Base-by-base conservation (phyloP, 106 monocot species). In the Vanilla planifolia region DNA sequence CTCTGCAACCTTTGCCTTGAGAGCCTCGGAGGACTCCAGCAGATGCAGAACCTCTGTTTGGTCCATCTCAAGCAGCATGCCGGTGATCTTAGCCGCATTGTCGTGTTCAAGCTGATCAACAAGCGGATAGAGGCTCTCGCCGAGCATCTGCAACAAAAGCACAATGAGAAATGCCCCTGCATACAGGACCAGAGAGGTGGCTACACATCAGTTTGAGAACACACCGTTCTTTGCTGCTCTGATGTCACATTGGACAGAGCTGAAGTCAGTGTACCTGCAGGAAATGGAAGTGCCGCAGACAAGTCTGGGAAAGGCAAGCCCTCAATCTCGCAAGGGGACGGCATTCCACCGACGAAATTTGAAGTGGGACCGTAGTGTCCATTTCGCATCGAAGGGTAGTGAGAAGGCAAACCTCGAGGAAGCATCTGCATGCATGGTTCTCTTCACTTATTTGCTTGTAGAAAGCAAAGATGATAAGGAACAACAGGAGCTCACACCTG, bases 341-440 rank as follows among this genome's bases (percentile, higher is more conserved):
- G 48, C 79, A 70, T 60, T n/a, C 67, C 56, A 29, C 65, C 61
- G 6, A 42, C 14, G 15, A 61, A 64, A 42, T 63, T 69, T 19
- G 58, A 51, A 59, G 69, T 73, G 7, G 63, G 74, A 59, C 50
- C 72, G 29, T 72, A 81, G 23, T 46, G 67, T 36, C 67, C 67
- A 39, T 59, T 79, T 6, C 83, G 76, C 1, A 79, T 80, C 3
- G 77, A 77, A 20, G 84, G 84, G 58, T 84, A 75, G 26, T 77
- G 78, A 53, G 68, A 77, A 3, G 67, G 51, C 36, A 79, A 80
- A 8, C 89, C 89, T 46, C 89, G 65, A 8, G 77, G 74, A 32
- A 80, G 13, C 74, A 74, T 66, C 79, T 79, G 61, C 53, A 67
- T 60, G 20, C 6, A 55, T 24, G 32, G 30, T 5, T 14, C n/a